phyloP scores from a whole-genome alignment of 164 flowering plant species.

The Amborella trichopoda region DNA sequence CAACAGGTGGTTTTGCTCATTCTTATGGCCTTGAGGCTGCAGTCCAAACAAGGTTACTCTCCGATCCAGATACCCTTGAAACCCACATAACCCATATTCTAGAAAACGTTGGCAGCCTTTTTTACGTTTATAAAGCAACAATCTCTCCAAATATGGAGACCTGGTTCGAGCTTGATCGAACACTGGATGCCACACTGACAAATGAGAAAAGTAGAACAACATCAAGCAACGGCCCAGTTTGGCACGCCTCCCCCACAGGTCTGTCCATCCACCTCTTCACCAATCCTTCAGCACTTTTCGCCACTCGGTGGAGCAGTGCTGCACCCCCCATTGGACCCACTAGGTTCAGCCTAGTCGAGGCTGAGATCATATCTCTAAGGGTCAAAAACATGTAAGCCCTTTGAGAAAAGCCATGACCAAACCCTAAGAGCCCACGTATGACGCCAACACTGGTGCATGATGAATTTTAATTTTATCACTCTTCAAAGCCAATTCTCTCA shows the following conservation, averaged over 20 bases:
- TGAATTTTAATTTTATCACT: constrained; percentile 41
- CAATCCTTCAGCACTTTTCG: constrained; percentile 54
- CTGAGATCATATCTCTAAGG: constrained; percentile 84
- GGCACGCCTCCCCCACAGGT: constrained; percentile 68
- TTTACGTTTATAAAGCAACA: constrained; percentile 53
- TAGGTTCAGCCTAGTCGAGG: constrained; percentile 89
- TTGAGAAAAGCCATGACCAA: constrained; percentile 48
- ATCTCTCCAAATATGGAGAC: constrained; percentile 39
- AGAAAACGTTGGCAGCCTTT: constrained; percentile 78
- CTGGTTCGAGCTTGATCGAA: constrained; percentile 44
- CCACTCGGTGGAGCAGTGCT: constrained; percentile 69
- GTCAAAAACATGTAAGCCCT: constrained; percentile 79
- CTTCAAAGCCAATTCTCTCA: constrained; percentile 36
- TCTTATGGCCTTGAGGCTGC: constrained; percentile 92
- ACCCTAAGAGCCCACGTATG: constrained; percentile 66
- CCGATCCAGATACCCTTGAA: constrained; percentile 42
- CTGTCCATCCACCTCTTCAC: constrained; percentile 62
- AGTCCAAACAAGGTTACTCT: constrained; percentile 43
- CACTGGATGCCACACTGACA: constrained; percentile 65
- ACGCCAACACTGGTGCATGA: constrained; percentile 90
- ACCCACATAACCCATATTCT: constrained; percentile 39
- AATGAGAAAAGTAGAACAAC: constrained; percentile 78
- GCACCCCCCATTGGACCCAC: constrained; percentile 88
- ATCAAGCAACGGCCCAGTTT: constrained; percentile 72
- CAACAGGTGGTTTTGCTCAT: constrained; percentile 97